Evolutionary conservation across 331 rosid genomes (phyloP).

Genomic region (Cydonia oblonga): DNA sequence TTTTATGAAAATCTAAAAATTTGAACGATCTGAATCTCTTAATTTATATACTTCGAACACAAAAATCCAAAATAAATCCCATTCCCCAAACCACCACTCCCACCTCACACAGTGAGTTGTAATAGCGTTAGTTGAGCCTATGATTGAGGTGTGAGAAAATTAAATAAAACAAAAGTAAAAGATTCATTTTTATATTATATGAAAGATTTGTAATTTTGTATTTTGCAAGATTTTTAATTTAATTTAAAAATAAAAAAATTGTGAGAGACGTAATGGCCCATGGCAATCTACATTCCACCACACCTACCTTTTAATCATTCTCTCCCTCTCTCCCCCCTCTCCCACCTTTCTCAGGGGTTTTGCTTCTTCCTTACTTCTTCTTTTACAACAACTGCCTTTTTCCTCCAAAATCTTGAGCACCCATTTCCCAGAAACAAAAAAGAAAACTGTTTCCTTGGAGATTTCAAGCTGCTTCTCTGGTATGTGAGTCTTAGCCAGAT

Average conservation of each 20-base stretch:
- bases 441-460: conserved; percentile 4
- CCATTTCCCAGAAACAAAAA: conserved; percentile 8
- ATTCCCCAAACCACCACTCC: background rate
- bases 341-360: conserved; percentile 16
- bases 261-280: conserved; percentile 53
- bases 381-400: conserved; percentile 12
- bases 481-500: conserved; percentile 18
- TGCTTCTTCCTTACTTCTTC: conserved; percentile 58
- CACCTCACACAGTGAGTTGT: conserved; percentile 18
- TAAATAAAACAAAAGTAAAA: background rate
- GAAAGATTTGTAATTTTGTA: background rate
- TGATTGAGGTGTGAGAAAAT: conserved; percentile 24
- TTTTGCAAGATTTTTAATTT: background rate
- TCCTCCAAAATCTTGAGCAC: conserved; percentile 23
- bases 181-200: background rate
- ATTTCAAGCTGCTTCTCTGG: conserved; percentile 33
- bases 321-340: background rate
- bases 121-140: conserved; percentile 26
- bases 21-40: no score
- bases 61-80: no score
- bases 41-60: no score
- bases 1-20: no score
- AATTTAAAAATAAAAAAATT: conserved; percentile 4
- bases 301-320: conserved; percentile 59
- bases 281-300: conserved; percentile 53